phyloP scores from a whole-genome alignment of 2,329 filamentous ascomycete species.

The Fusarium sp. region DNA sequence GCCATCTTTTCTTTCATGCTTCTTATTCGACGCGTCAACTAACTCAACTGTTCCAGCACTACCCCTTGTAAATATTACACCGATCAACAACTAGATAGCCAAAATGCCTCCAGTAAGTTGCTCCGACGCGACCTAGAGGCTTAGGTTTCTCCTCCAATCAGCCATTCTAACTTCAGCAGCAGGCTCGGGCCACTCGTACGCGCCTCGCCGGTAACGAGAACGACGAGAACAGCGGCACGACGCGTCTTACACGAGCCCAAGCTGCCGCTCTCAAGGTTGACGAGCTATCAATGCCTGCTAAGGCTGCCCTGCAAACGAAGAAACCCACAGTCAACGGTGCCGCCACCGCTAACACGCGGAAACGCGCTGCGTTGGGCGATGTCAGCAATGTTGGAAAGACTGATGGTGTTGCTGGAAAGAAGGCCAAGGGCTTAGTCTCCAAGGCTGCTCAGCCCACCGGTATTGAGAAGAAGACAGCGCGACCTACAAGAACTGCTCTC shows the following conservation, averaged over 20 bases:
- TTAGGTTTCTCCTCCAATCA: background rate
- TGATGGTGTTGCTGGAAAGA: slow-evolving; percentile 79
- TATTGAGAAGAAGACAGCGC: slow-evolving; percentile 74
- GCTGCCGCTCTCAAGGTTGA: slow-evolving; percentile 78
- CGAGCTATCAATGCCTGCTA: slow-evolving; percentile 66
- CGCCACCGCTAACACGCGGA: slow-evolving; percentile 66
- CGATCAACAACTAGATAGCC: slow-evolving; percentile 41
- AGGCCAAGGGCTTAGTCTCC: slow-evolving; percentile 77
- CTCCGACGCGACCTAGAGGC: slow-evolving; percentile 22
- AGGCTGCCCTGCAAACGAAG: slow-evolving; percentile 77
- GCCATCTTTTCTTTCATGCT: slow-evolving; percentile 19
- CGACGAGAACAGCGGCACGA: slow-evolving; percentile 85
- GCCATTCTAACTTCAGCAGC: slow-evolving; percentile 38
- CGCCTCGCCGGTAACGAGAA: slow-evolving; percentile 90
- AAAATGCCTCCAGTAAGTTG: slow-evolving; percentile 53
- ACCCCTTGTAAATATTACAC: slow-evolving; percentile 33
- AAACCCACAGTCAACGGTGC: slow-evolving; percentile 66
- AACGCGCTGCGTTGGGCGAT: slow-evolving; percentile 88
- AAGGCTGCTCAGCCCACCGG: slow-evolving; percentile 86
- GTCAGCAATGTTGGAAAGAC: slow-evolving; percentile 94
- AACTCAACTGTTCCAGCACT: slow-evolving; percentile 29
- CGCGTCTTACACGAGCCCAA: slow-evolving; percentile 93
- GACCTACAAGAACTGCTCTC: slow-evolving; percentile 72
- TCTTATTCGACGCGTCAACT: slow-evolving; percentile 43
- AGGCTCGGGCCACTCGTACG: slow-evolving; percentile 77